A percentile compares a stretch with the other conserved stretches of the same genome.
phyloP scores from a whole-genome alignment of 371 early-diverging fungal genomes.

The Nematocida displodere region DNA sequence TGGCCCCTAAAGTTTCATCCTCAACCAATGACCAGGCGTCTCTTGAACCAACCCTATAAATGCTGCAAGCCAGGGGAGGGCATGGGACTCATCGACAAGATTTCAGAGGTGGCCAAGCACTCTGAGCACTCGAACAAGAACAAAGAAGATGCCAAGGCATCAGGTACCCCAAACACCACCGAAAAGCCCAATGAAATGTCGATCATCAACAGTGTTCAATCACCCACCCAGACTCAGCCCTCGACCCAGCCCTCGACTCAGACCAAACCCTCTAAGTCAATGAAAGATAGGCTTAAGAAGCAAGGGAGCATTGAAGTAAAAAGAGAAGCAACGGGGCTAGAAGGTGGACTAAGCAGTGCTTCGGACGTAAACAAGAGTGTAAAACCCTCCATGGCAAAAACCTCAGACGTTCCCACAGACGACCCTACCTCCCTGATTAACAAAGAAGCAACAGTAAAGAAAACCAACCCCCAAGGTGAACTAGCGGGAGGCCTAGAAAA shows the following conservation, averaged over 20 bases:
- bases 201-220: neutral
- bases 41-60: no score
- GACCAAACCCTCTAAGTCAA: neutral
- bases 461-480: no score
- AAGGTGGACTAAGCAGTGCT: neutral
- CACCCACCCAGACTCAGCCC: neutral
- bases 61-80: no score
- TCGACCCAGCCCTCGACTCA: neutral
- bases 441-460: neutral
- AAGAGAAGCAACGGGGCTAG: conserved; percentile 5
- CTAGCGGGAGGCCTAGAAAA: conserved; percentile 43
- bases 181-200: no score
- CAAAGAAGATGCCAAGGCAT: no score
- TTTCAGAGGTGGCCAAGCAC: conserved; percentile 34
- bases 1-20: no score
- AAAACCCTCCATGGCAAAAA: neutral
- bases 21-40: no score
- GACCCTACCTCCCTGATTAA: neutral
- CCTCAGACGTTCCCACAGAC: neutral
- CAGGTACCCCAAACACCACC: no score
- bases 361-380: neutral
- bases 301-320: neutral
- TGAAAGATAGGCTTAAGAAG: conserved; percentile 9
- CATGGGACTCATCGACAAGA: conserved; percentile 32
- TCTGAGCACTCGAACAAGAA: conserved; percentile 5